These are phyloP conservation scores for Clitocybe nebularis DNA, from an alignment of 1,284 basidiomycete genomes.

Conservation along the genomic window DNA sequence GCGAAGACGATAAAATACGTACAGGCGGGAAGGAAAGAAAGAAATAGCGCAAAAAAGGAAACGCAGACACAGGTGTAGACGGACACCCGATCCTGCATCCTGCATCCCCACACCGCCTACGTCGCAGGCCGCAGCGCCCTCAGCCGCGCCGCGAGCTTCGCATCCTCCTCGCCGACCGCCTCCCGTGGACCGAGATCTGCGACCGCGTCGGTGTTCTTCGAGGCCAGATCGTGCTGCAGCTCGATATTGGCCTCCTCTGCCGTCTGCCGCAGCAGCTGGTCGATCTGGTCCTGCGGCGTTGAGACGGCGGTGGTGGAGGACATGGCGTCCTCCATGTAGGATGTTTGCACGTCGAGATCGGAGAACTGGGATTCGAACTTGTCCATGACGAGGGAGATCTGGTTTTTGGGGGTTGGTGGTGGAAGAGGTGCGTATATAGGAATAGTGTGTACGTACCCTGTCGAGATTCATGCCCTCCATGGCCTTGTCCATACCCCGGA, in stretches of 20 bases:
- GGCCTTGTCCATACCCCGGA: slow-evolving; percentile 97
- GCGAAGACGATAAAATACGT: no score
- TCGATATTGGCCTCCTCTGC: slow-evolving; percentile 98
- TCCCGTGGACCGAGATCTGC: slow-evolving; percentile 54
- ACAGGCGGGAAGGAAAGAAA: no score
- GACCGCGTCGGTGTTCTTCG: slow-evolving; percentile 55
- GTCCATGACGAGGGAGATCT: slow-evolving; percentile 99
- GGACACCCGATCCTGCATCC: no score
- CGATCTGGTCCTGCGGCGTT: slow-evolving; percentile 97
- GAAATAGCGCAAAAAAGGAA: neutral
- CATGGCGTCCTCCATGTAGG: slow-evolving; percentile 98
- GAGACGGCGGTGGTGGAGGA: slow-evolving; percentile 88
- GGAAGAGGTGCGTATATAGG: slow-evolving; percentile 4
- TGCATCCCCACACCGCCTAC: slow-evolving; percentile 31
- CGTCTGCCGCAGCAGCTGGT: slow-evolving; percentile 87
- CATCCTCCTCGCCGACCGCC: slow-evolving; percentile 72
- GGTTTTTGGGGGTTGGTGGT: slow-evolving; percentile 5
- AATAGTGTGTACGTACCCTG: slow-evolving; percentile 50
- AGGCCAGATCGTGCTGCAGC: slow-evolving; percentile 84
- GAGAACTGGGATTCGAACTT: slow-evolving; percentile 97
- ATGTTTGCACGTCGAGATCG: slow-evolving; percentile 97
- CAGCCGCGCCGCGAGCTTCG: slow-evolving; percentile 75
- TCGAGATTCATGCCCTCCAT: slow-evolving; percentile 99
- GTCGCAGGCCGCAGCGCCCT: slow-evolving; percentile 77
- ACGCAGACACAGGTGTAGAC: no score